Percentiles rank a stretch among this genome's conserved stretches.
phyloP scores from a whole-genome alignment of 768 basidiomycete genomes.

The Russula earlei region DNA sequence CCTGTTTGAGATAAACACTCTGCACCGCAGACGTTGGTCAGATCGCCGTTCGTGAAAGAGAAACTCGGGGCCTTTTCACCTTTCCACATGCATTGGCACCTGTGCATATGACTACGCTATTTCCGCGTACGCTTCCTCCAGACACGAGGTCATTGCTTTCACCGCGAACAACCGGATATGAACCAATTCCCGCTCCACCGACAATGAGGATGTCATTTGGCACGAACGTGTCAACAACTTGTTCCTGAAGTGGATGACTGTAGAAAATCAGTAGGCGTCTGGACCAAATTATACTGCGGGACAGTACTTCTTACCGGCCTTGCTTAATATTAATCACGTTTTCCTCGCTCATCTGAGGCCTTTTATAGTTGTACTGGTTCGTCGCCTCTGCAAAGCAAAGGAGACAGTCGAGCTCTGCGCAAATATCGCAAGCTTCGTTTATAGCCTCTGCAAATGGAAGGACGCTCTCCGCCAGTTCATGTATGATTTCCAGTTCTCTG shows the following conservation, averaged over 20 bases:
- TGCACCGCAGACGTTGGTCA: conserved; percentile 25
- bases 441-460: conserved; percentile 48
- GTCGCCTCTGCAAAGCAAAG: conserved; percentile 72
- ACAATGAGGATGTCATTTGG: conserved; percentile 67
- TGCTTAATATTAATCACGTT: conserved; percentile 66
- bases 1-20: conserved; percentile 94
- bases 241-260: conserved; percentile 89
- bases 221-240: conserved; percentile 75
- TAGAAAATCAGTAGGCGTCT: not conserved
- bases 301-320: conserved; percentile 46
- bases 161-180: conserved; percentile 24
- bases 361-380: conserved; percentile 49
- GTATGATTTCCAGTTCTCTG: conserved; percentile 82
- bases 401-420: conserved; percentile 87
- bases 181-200: conserved; percentile 40
- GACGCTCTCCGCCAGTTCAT: conserved; percentile 64
- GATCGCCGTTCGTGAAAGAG: not conserved
- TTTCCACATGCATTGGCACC: conserved; percentile 97
- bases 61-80: conserved; percentile 32
- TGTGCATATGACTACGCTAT: conserved; percentile 70
- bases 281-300: not conserved
- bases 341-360: conserved; percentile 75
- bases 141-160: conserved; percentile 28
- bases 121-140: conserved; percentile 23
- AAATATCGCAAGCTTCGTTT: conserved; percentile 49